A percentile compares a stretch with the other conserved stretches of the same genome.
phyloP scores from a whole-genome alignment of 768 basidiomycete species.

The Strobilomyces dryophilus region DNA sequence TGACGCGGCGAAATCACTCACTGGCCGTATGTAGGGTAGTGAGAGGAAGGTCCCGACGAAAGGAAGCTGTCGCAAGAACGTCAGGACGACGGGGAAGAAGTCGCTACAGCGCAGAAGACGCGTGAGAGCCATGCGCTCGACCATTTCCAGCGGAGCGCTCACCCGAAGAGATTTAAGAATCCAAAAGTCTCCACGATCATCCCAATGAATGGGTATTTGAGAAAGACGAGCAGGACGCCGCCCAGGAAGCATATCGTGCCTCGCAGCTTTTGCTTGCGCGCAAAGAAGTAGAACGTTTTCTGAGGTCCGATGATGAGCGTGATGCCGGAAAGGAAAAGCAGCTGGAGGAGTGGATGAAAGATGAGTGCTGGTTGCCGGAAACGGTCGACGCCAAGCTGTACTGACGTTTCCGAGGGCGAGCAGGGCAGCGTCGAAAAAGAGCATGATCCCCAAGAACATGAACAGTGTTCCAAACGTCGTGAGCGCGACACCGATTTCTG shows the following conservation, averaged over 20 bases:
- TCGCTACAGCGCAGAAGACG: slow-evolving; percentile 52
- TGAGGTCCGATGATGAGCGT: slow-evolving; percentile 96
- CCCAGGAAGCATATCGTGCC: slow-evolving; percentile 87
- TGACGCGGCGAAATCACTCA: slow-evolving; percentile 34
- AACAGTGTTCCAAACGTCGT: slow-evolving; percentile 94
- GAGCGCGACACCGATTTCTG: slow-evolving; percentile 95
- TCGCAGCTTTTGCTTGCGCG: slow-evolving; percentile 89
- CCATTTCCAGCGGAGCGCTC: background rate
- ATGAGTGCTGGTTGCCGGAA: slow-evolving; percentile 3
- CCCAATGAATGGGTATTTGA: slow-evolving; percentile 93
- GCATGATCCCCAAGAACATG: slow-evolving; percentile 93
- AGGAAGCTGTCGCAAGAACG: slow-evolving; percentile 93
- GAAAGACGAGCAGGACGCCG: slow-evolving; percentile 88
- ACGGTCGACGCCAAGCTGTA: slow-evolving; percentile 5
- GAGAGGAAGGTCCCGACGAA: slow-evolving; percentile 84
- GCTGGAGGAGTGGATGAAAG: slow-evolving; percentile 39
- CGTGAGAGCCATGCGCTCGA: background rate
- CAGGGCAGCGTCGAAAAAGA: slow-evolving; percentile 94
- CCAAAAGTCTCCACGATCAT: slow-evolving; percentile 94
- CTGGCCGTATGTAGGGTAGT: slow-evolving; percentile 82
- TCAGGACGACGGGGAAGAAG: slow-evolving; percentile 98
- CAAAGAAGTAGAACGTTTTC: slow-evolving; percentile 98
- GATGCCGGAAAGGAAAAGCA: slow-evolving; percentile 90
- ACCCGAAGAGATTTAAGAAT: slow-evolving; percentile 98
- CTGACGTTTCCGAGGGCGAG: slow-evolving; percentile 95